Evolutionary conservation across 2,329 filamentous ascomycete species (phyloP).

Genomic region (Paecilomyces fulvus): DNA sequence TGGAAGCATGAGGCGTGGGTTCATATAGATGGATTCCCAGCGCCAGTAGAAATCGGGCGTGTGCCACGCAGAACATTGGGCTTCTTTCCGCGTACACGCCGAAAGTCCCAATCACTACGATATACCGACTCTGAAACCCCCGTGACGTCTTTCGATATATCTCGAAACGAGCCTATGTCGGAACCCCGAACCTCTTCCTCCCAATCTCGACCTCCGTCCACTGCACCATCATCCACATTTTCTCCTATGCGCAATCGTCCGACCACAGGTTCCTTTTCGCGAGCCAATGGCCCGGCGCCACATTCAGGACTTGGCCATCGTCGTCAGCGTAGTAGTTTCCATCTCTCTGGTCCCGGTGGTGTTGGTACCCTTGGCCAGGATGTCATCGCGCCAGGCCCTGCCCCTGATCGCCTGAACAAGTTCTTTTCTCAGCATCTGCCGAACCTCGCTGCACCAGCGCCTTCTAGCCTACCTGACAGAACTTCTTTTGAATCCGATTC

Average conservation of each 20-base stretch:
- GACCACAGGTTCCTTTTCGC: slow-evolving; percentile 17
- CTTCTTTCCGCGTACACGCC: slow-evolving; percentile 83
- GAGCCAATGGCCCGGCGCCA: slow-evolving; percentile 15
- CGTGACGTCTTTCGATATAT: slow-evolving; percentile 25
- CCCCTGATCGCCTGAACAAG: slow-evolving; percentile 72
- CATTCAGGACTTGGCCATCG: slow-evolving; percentile 31
- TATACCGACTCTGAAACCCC: slow-evolving; percentile 51
- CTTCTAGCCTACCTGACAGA: slow-evolving; percentile 47
- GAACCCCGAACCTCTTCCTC: slow-evolving; percentile 6
- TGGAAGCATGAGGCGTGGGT: slow-evolving; percentile 93
- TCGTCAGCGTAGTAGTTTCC: slow-evolving; percentile 37
- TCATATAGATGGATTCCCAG: slow-evolving; percentile 59
- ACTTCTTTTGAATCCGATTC: slow-evolving; percentile 28
- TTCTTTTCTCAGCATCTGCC: slow-evolving; percentile 80
- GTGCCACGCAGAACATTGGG: slow-evolving; percentile 72
- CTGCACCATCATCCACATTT: slow-evolving; percentile 17
- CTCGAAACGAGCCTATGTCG: slow-evolving; percentile 10
- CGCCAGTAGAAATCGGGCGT: slow-evolving; percentile 76
- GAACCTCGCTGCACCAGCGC: slow-evolving; percentile 60
- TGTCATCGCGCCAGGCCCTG: slow-evolving; percentile 53
- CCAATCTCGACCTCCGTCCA: slow-evolving; percentile 17
- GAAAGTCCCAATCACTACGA: slow-evolving; percentile 59
- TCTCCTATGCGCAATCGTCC: slow-evolving; percentile 20
- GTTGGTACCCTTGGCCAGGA: slow-evolving; percentile 69
- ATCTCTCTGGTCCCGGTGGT: slow-evolving; percentile 76